Evolutionary conservation across 2,329 filamentous ascomycete genomes (phyloP).

Genomic region (Pezicula rhizophila): DNA sequence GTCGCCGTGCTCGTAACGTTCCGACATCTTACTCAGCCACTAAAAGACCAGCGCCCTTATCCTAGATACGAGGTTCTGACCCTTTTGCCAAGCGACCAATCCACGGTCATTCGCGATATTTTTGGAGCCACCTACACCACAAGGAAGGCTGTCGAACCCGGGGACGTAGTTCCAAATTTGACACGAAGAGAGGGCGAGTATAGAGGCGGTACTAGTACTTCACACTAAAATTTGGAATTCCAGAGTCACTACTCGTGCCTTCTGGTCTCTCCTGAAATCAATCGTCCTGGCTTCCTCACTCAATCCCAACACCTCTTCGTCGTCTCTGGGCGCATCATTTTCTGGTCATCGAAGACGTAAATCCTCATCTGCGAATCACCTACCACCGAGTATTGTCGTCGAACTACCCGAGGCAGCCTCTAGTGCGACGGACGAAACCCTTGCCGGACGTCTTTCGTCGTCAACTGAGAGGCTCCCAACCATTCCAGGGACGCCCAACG

Average conservation of each 20-base stretch:
- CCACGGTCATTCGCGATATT: background rate
- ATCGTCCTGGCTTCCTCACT: conserved; percentile 43
- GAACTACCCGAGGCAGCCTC: conserved; percentile 11
- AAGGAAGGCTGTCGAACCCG: background rate
- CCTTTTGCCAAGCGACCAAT: background rate
- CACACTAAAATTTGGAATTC: background rate
- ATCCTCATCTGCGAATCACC: conserved; percentile 24
- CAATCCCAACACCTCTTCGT: conserved; percentile 44
- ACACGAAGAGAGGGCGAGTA: background rate
- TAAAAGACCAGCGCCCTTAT: background rate
- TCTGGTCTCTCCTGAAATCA: conserved; percentile 23
- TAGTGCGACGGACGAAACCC: conserved; percentile 5
- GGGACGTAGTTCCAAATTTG: background rate
- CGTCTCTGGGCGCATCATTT: conserved; percentile 31
- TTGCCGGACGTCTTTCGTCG: conserved; percentile 9
- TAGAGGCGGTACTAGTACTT: background rate
- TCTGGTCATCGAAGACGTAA: conserved; percentile 30
- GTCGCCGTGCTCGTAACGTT: background rate
- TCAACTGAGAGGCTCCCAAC: conserved; percentile 18
- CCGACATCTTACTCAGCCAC: background rate
- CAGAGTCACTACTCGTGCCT: conserved; percentile 22
- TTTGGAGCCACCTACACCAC: conserved; percentile 1
- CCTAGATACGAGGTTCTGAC: background rate
- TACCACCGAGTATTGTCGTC: conserved; percentile 18
- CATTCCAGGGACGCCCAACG: conserved; percentile 43